Conservation (phyloP, 164 flowering plant species). For the Magnolia changhungtana region DNA sequence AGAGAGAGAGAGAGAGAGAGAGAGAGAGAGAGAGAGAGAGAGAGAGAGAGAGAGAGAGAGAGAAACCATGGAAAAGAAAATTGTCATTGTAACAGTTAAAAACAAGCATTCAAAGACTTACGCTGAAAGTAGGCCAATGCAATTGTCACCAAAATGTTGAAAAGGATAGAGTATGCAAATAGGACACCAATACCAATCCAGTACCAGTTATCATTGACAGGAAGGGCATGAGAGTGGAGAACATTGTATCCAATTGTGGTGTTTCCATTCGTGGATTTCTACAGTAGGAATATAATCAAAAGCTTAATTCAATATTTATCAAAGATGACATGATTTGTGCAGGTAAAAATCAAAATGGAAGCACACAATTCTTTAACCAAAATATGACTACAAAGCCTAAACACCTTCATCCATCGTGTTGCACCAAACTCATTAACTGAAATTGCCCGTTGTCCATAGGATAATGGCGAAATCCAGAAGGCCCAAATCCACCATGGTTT, state of each 20-base stretch:
- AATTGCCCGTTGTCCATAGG: constrained; percentile 78
- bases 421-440: constrained; percentile 85
- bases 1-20: no score
- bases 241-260: constrained; percentile 52
- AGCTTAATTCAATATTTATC: constrained; percentile 1
- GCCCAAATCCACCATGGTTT: constrained; percentile 90
- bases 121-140: constrained; percentile 71
- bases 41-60: no score
- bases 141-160: constrained; percentile 55
- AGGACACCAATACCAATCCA: constrained; percentile 78
- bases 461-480: constrained; percentile 82
- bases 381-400: constrained; percentile 2
- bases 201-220: constrained; percentile 56
- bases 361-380: constrained; percentile 1
- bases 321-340: not conserved
- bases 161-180: constrained; percentile 46
- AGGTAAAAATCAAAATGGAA: not conserved
- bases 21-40: no score
- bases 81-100: not conserved
- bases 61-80: not conserved
- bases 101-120: constrained; percentile 30
- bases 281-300: constrained; percentile 13
- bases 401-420: constrained; percentile 74
- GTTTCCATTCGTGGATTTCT: constrained; percentile 43
- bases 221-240: constrained; percentile 49